Conservation (phyloP, 1,139 yeast genomes). For the Scheffersomyces insectosa region DNA sequence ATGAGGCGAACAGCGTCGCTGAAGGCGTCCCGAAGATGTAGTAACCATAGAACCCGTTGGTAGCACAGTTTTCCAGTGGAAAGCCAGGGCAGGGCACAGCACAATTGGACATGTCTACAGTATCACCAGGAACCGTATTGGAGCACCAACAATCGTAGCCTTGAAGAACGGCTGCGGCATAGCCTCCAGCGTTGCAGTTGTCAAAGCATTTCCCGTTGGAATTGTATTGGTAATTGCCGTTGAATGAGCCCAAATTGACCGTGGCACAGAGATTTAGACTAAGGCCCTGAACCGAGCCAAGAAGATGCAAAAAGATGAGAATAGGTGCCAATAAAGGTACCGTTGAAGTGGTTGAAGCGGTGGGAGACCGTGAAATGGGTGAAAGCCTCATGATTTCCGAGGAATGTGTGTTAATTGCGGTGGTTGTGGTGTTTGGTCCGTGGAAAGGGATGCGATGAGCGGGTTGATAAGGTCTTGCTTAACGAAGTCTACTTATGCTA, state of each 20-base stretch:
- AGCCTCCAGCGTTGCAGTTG: slow-evolving; percentile 45
- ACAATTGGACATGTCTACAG: slow-evolving; percentile 40
- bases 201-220: slow-evolving; percentile 58
- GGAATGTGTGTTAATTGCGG: too few species aligned
- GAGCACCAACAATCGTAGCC: slow-evolving; percentile 62
- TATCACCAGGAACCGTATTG: slow-evolving; percentile 46
- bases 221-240: slow-evolving; percentile 29
- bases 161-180: slow-evolving; percentile 57
- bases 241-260: slow-evolving; percentile 37
- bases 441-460: too few species aligned
- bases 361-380: too few species aligned
- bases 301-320: slow-evolving; percentile 3
- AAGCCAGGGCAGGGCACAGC: slow-evolving; percentile 53
- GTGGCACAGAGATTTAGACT: slow-evolving; percentile 43
- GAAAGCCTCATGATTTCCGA: too few species aligned
- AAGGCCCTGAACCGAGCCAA: slow-evolving; percentile 4
- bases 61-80: slow-evolving; percentile 35
- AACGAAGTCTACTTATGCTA: too few species aligned
- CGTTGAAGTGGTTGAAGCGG: too few species aligned
- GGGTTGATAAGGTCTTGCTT: too few species aligned
- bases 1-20: slow-evolving; percentile 8
- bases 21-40: slow-evolving; percentile 25
- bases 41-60: slow-evolving; percentile 35
- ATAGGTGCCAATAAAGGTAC: neutral
- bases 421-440: too few species aligned